phyloP scores from a whole-genome alignment of 139 green algal species.

The Chlorella sp. region DNA sequence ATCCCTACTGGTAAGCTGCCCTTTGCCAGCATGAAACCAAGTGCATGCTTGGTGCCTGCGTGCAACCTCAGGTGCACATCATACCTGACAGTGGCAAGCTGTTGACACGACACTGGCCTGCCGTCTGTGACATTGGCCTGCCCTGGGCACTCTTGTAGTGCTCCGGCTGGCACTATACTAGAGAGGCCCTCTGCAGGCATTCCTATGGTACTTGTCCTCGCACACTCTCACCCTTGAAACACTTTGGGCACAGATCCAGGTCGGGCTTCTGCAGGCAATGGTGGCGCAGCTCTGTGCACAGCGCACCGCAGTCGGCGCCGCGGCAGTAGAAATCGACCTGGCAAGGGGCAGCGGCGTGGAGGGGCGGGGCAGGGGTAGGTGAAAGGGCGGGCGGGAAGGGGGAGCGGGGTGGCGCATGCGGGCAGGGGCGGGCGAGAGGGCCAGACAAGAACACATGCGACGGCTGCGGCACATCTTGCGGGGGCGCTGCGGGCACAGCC shows the following conservation, averaged over 20 bases:
- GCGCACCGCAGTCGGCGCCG: conserved; percentile 74
- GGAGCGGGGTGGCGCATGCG: neutral
- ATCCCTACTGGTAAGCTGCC: too few species aligned
- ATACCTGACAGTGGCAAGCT: too few species aligned
- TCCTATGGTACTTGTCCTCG: neutral
- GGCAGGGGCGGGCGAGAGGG: too few species aligned
- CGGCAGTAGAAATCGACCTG: conserved; percentile 70
- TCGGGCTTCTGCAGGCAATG: conserved; percentile 84
- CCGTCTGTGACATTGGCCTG: too few species aligned
- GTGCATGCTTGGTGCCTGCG: too few species aligned
- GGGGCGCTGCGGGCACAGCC: too few species aligned
- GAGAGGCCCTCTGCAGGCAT: neutral
- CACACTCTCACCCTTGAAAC: conserved; percentile 30
- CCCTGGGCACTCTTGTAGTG: too few species aligned
- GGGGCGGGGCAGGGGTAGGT: neutral
- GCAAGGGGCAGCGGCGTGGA: neutral
- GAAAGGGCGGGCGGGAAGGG: neutral
- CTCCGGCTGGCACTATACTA: too few species aligned
- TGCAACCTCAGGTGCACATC: too few species aligned
- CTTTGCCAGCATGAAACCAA: too few species aligned
- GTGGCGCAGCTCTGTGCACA: conserved; percentile 85
- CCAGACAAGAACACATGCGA: neutral
- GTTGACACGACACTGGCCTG: too few species aligned
- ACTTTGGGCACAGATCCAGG: conserved; percentile 78
- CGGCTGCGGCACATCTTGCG: neutral